Conservation (phyloP, 140 eudicot genomes). For the Erigeron philadelphicus region DNA sequence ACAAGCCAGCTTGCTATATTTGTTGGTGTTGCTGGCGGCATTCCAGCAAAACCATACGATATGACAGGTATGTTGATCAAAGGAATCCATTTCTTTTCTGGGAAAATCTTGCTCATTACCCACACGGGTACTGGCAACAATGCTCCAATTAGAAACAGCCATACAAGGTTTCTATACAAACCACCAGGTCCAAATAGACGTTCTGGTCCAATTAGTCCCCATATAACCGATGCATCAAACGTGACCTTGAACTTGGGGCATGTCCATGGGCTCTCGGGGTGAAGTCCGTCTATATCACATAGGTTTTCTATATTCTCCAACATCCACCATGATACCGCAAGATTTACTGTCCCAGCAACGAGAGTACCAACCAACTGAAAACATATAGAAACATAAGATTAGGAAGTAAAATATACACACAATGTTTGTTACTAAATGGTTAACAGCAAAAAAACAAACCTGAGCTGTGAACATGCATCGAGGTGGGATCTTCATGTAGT, state of each 20-base stretch:
- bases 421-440: neutral
- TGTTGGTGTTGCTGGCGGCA: slow-evolving; percentile 98
- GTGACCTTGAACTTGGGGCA: slow-evolving; percentile 92
- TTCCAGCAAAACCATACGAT: slow-evolving; percentile 91
- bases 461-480: slow-evolving; percentile 86
- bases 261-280: slow-evolving; percentile 97
- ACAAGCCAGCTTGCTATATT: slow-evolving; percentile 86
- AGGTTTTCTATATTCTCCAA: slow-evolving; percentile 69
- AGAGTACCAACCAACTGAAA: slow-evolving; percentile 71
- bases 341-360: slow-evolving; percentile 75
- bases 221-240: slow-evolving; percentile 84
- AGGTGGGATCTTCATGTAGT: slow-evolving; percentile 97
- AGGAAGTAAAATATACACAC: neutral
- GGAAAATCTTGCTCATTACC: slow-evolving; percentile 76
- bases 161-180: slow-evolving; percentile 74
- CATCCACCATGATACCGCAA: slow-evolving; percentile 97
- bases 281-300: slow-evolving; percentile 70
- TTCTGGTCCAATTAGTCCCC: slow-evolving; percentile 92
- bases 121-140: slow-evolving; percentile 89
- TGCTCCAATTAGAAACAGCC: slow-evolving; percentile 89
- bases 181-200: slow-evolving; percentile 83
- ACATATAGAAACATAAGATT: neutral
- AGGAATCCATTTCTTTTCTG: slow-evolving; percentile 88
- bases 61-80: slow-evolving; percentile 88
- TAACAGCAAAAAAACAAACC: slow-evolving; percentile 35